Conservation (phyloP, 2,329 filamentous ascomycete genomes). For the Verticillium dahliae region DNA sequence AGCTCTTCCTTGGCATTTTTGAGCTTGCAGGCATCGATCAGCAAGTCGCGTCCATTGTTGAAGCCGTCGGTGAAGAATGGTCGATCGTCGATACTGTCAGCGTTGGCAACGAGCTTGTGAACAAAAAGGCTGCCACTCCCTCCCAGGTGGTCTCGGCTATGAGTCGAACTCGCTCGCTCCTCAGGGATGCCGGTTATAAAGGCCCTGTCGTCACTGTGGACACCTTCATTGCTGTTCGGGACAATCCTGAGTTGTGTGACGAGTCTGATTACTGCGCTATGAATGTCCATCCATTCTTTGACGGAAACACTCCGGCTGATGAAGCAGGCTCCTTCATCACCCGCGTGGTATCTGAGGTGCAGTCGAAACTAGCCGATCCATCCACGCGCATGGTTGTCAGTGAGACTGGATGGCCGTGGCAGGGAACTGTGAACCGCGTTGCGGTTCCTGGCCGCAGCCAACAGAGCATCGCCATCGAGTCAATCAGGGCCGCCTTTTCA, state of each 20-base stretch:
- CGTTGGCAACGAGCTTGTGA: constrained; percentile 77
- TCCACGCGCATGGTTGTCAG: constrained; percentile 64
- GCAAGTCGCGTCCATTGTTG: constrained; percentile 56
- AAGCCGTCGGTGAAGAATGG: constrained; percentile 59
- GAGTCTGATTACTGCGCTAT: constrained; percentile 72
- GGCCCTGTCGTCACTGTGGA: constrained; percentile 77
- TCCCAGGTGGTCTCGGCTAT: constrained; percentile 52
- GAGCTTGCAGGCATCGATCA: constrained; percentile 48
- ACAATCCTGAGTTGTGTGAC: constrained; percentile 63
- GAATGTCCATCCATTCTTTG: constrained; percentile 83
- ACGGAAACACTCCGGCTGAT: constrained; percentile 50
- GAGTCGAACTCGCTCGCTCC: constrained; percentile 44
- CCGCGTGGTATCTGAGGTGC: constrained; percentile 41
- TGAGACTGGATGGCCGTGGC: constrained; percentile 78
- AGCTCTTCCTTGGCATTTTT: constrained; percentile 71
- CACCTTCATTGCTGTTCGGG: constrained; percentile 62
- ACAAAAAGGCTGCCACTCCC: constrained; percentile 49
- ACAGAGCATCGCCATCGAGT: constrained; percentile 59
- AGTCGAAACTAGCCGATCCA: constrained; percentile 29
- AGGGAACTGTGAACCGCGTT: constrained; percentile 56
- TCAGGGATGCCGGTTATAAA: constrained; percentile 57
- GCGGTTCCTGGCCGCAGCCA: constrained; percentile 65
- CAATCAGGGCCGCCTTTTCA: constrained; percentile 55
- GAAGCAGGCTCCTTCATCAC: constrained; percentile 63
- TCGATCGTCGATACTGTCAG: constrained; percentile 61